Evolutionary conservation across 1,284 basidiomycete genomes (phyloP), one percentile per base, ranked within the genome.

Genomic region (Ustilago curta): DNA sequence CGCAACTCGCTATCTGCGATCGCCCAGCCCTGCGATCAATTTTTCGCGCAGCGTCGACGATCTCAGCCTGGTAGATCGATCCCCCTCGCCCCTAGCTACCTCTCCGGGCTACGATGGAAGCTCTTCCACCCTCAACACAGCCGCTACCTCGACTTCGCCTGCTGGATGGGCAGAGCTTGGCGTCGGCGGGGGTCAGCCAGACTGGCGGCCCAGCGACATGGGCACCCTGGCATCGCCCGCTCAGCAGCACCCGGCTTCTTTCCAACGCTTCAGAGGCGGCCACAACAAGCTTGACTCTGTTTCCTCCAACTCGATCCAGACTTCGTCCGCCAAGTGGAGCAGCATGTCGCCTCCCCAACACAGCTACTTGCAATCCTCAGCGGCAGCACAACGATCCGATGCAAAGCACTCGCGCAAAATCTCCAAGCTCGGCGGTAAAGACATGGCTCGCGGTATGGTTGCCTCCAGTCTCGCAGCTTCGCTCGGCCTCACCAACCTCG

Each of bases 1-100:
- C 25, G 67, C 58, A 37, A 71, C 56, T 25, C 65, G 66, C 14
- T 76, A 64, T 35, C 60, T 80, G 16, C 74, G 67, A 25, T 79
- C 79, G 19, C 80, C 79, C 25, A 78, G 74, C 35, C 76, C 77
- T 12, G 61, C 66, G 3, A 48, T 73, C 35, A 73, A 72, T 62
- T 81, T 76, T 49, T 81, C 80, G 18, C 68, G 79, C 42, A 82
- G 80, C 42, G 80, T 78, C 39, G 80, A 82, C 44, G 79, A 82
- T 43, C 64, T 82, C 50, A 70, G 55, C 43, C 57, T 59, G n/a
- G 51, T 37, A 19, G 70, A 72, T 4, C 62, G 50, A 35, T 52
- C 74, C 12, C 39, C 55, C 3, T 61, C 73, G 21, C 58, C 69
- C 9, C 59, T 57, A n/a, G 29, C 70, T 1, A 32, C 58, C 32